phyloP scores from a whole-genome alignment of 1,139 yeast species.

The Lodderomyces elongisporus region DNA sequence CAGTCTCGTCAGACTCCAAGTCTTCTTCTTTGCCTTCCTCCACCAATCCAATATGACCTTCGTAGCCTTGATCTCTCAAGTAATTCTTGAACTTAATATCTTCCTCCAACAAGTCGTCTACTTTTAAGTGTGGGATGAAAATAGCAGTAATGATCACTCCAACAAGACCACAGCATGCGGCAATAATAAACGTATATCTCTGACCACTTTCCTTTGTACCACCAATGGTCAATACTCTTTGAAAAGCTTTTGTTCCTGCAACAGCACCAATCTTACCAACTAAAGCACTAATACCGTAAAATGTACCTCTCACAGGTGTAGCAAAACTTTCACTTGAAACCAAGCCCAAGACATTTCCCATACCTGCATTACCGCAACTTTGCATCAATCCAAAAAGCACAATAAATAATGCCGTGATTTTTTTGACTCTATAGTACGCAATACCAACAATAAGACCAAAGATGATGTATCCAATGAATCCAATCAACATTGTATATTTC shows the following conservation, averaged over 20 bases:
- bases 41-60: constrained; percentile 50
- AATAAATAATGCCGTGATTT: constrained; percentile 40
- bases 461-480: constrained; percentile 43
- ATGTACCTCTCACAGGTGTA: constrained; percentile 71
- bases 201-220: constrained; percentile 24
- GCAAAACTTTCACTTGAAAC: constrained; percentile 66
- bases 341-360: constrained; percentile 72
- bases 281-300: constrained; percentile 45
- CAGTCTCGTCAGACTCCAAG: constrained; percentile 8
- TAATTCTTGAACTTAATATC: constrained; percentile 61
- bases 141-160: constrained; percentile 60
- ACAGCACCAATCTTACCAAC: constrained; percentile 50
- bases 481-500: constrained; percentile 42
- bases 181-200: constrained; percentile 48
- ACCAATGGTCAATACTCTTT: constrained; percentile 25
- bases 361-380: constrained; percentile 62
- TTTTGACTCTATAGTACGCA: constrained; percentile 36
- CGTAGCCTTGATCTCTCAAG: constrained; percentile 63
- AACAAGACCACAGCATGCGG: constrained; percentile 63
- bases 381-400: constrained; percentile 45
- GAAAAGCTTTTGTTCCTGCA: constrained; percentile 42
- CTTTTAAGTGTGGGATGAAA: constrained; percentile 62
- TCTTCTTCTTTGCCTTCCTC: constrained; percentile 19
- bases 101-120: constrained; percentile 62
- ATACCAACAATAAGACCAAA: constrained; percentile 47